phyloP scores from a whole-genome alignment of 208 protist genomes.

The Crithidia expoeki region DNA sequence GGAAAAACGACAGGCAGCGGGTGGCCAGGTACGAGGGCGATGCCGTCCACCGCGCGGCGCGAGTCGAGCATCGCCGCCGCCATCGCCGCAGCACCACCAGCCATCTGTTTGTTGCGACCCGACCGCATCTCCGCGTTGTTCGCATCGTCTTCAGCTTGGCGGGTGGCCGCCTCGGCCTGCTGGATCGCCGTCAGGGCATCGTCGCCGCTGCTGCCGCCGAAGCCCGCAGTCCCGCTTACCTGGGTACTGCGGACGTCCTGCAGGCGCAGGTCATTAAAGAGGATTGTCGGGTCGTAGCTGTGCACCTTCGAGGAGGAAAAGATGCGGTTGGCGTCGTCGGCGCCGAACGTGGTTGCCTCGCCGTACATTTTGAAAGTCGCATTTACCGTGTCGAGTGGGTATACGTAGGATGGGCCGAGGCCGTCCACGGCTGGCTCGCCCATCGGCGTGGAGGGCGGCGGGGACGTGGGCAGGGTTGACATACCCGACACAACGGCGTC shows the following conservation, averaged over 20 bases:
- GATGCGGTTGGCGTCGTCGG: conserved; percentile 51
- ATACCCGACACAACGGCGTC: conserved; percentile 16
- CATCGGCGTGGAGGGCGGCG: conserved; percentile 6
- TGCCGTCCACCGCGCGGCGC: conserved; percentile 47
- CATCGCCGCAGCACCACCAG: conserved; percentile 63
- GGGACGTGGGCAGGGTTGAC: conserved; percentile 4
- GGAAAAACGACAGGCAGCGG: conserved; percentile 71
- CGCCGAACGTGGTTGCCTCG: conserved; percentile 39
- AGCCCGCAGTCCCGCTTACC: conserved; percentile 2
- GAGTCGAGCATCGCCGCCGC: conserved; percentile 69
- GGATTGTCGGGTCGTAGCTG: conserved; percentile 61
- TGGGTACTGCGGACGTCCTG: conserved; percentile 33
- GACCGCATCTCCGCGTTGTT: conserved; percentile 63
- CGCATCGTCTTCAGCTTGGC: conserved; percentile 45
- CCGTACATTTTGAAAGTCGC: conserved; percentile 58
- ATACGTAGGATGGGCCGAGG: conserved; percentile 33
- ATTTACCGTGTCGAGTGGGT: conserved; percentile 44
- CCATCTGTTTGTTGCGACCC: conserved; percentile 61
- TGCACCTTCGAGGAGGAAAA: conserved; percentile 48
- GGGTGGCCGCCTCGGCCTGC: conserved; percentile 18
- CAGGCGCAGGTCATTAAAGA: conserved; percentile 52
- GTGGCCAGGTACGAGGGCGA: conserved; percentile 60
- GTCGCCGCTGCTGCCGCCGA: conserved; percentile 12
- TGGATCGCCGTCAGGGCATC: conserved; percentile 19
- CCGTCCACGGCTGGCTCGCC: conserved; percentile 9